Evolutionary conservation across 257 asterid species (phyloP).

Genomic region (Vinca minor): DNA sequence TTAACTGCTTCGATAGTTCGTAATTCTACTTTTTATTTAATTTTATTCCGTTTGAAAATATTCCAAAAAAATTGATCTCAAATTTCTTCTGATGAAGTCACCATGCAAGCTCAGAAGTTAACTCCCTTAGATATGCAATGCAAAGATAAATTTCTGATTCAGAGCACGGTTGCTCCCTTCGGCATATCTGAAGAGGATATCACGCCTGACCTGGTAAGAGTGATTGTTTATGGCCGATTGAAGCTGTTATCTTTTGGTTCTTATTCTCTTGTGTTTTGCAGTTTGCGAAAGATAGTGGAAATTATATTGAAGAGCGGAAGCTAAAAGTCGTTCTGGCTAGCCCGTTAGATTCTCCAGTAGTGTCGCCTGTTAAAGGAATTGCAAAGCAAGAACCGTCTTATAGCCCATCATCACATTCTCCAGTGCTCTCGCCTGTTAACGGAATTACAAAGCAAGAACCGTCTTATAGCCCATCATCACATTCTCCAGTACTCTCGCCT

Average conservation of each 20-base stretch:
- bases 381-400: too few species aligned
- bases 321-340: slow-evolving; percentile 59
- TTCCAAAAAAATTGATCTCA: background rate
- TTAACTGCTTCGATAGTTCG: background rate
- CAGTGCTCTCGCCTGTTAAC: too few species aligned
- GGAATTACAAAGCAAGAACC: too few species aligned
- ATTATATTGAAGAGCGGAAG: slow-evolving; percentile 70
- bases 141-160: slow-evolving; percentile 83
- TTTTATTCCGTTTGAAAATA: background rate
- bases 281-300: slow-evolving; percentile 53
- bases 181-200: slow-evolving; percentile 69
- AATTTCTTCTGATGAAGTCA: slow-evolving; percentile 43
- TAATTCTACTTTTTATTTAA: background rate
- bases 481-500: slow-evolving; percentile 41
- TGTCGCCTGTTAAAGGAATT: too few species aligned
- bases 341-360: too few species aligned
- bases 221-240: slow-evolving; percentile 16
- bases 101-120: slow-evolving; percentile 78
- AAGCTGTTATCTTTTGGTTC: slow-evolving; percentile 12
- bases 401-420: too few species aligned
- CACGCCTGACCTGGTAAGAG: slow-evolving; percentile 57
- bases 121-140: slow-evolving; percentile 57
- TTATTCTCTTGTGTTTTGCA: slow-evolving; percentile 28
- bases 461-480: too few species aligned
- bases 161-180: slow-evolving; percentile 63